A percentile compares a stretch with the other conserved stretches of the same genome.
Conservation (phyloP, 148 eudicot genomes). For the Amaranthus palmeri region DNA sequence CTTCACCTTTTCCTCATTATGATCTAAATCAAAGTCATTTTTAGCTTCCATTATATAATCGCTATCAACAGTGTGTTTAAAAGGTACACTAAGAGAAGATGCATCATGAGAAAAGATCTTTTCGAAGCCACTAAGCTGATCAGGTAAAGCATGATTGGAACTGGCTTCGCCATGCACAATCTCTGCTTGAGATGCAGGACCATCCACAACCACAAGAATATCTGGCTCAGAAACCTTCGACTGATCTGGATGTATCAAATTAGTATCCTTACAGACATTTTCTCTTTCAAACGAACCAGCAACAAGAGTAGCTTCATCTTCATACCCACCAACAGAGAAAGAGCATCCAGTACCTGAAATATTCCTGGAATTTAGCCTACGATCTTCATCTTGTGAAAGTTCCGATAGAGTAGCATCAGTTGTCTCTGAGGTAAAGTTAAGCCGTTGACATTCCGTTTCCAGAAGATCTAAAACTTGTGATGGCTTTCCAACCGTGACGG, state of each 20-base stretch:
- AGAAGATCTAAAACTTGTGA: slow-evolving; percentile 1
- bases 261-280: slow-evolving; percentile 13
- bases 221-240: slow-evolving; percentile 23
- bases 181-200: slow-evolving; percentile 20
- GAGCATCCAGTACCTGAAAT: background rate
- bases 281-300: slow-evolving; percentile 12
- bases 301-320: background rate
- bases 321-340: slow-evolving; percentile 10
- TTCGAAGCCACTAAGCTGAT: slow-evolving; percentile 5
- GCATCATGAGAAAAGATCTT: slow-evolving; percentile 1
- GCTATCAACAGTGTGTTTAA: background rate
- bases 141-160: slow-evolving; percentile 10
- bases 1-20: slow-evolving; percentile 12
- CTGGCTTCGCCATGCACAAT: slow-evolving; percentile 14
- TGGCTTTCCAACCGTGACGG: slow-evolving; percentile 4
- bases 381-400: slow-evolving; percentile 5
- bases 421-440: slow-evolving; percentile 8
- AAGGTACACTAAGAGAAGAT: background rate
- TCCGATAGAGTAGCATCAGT: slow-evolving; percentile 2
- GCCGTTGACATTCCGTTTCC: slow-evolving; percentile 8
- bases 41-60: slow-evolving; percentile 5
- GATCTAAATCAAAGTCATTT: slow-evolving; percentile 9
- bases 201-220: slow-evolving; percentile 23
- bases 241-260: slow-evolving; percentile 12
- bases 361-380: slow-evolving; percentile 2